Evolutionary conservation across 345 rosid genomes (phyloP).

Genomic region (Corchorus olitorius): DNA sequence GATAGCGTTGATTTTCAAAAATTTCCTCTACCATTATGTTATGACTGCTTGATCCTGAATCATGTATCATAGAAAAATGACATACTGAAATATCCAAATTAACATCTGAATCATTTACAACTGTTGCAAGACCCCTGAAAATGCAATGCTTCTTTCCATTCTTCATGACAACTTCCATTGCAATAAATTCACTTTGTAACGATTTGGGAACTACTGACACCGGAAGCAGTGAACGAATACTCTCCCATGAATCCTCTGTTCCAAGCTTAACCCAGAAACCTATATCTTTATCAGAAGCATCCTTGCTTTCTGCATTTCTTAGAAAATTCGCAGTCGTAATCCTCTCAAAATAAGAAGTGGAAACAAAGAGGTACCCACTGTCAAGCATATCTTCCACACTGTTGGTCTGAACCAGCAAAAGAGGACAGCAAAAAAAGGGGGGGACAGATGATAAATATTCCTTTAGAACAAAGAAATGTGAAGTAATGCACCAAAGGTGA

Average conservation of each 20-base stretch:
- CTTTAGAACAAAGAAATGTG: neutral
- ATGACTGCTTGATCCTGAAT: conserved; percentile 41
- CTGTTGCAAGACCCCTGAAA: conserved; percentile 86
- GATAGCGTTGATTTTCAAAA: conserved; percentile 58
- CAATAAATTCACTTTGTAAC: conserved; percentile 62
- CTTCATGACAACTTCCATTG: conserved; percentile 84
- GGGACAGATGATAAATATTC: neutral
- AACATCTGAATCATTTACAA: conserved; percentile 82
- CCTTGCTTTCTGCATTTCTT: conserved; percentile 48
- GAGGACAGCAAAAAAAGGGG: conserved; percentile 6
- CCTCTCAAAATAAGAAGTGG: conserved; percentile 82
- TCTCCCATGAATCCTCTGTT: conserved; percentile 71
- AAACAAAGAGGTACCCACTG: conserved; percentile 63
- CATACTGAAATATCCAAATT: conserved; percentile 68
- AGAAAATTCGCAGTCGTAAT: conserved; percentile 51
- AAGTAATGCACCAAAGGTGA: neutral
- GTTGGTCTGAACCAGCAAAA: conserved; percentile 48
- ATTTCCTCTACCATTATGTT: conserved; percentile 53
- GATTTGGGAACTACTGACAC: conserved; percentile 76
- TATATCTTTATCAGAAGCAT: conserved; percentile 54
- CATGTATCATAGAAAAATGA: conserved; percentile 37
- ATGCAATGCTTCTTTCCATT: conserved; percentile 92
- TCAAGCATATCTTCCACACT: conserved; percentile 54
- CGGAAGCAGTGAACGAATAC: conserved; percentile 85
- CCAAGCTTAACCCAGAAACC: conserved; percentile 89